phyloP scores from a whole-genome alignment of 23 red algal species.

The Chondrus crispus region DNA sequence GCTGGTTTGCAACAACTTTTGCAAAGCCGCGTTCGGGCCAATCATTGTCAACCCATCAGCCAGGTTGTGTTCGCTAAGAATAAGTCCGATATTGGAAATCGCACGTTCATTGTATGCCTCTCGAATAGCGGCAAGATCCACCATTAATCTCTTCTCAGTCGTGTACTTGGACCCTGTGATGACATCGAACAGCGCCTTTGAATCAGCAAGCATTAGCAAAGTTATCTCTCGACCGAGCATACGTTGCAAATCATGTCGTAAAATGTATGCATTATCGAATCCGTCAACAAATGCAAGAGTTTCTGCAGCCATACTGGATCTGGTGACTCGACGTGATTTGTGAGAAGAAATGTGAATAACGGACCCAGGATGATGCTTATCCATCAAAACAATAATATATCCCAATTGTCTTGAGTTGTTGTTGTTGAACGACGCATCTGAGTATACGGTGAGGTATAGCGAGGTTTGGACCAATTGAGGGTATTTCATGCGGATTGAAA shows the following conservation, averaged over 20 bases:
- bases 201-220: background rate
- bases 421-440: background rate
- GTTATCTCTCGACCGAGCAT: background rate
- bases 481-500: background rate
- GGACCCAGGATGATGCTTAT: background rate
- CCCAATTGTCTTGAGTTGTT: background rate
- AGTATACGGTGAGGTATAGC: background rate
- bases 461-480: background rate
- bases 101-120: background rate
- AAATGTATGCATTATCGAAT: background rate
- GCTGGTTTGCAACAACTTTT: too few relatives aligned
- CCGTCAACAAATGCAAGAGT: background rate
- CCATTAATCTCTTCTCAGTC: conserved; percentile 19
- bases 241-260: background rate
- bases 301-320: background rate
- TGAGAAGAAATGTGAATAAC: background rate
- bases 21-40: background rate
- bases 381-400: background rate
- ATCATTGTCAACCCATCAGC: background rate
- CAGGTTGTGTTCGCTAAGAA: background rate
- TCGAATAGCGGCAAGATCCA: background rate
- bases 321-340: background rate
- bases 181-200: background rate
- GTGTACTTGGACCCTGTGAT: background rate
- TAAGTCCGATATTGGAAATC: background rate